Percentiles rank a stretch among this genome's conserved stretches.
Conservation (phyloP, 441 rosid genomes). For the Gossypium davidsonii region DNA sequence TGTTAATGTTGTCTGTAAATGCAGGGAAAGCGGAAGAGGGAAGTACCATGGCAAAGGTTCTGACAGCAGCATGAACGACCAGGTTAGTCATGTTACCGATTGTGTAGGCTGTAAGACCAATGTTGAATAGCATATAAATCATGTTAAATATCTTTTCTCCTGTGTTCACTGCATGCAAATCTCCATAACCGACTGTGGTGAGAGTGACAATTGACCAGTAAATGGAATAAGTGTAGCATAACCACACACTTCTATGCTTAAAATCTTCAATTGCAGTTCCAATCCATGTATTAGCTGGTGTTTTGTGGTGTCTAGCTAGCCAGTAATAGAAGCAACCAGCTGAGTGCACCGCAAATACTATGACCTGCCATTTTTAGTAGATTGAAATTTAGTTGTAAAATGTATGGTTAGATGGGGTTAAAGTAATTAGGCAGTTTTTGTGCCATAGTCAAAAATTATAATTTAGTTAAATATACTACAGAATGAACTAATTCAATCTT, state of each 20-base stretch:
- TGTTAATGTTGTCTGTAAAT: not conserved
- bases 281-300: constrained; percentile 57
- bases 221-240: constrained; percentile 79
- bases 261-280: constrained; percentile 51
- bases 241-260: constrained; percentile 61
- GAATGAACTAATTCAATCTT: not conserved
- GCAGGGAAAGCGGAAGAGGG: not conserved
- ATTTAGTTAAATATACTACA: too few relatives aligned
- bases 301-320: constrained; percentile 51
- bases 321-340: constrained; percentile 78
- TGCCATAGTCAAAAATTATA: too few relatives aligned
- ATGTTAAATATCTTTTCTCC: constrained; percentile 65
- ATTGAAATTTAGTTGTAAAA: not conserved
- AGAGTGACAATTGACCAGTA: constrained; percentile 95
- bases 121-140: constrained; percentile 83
- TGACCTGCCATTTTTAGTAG: constrained; percentile 43
- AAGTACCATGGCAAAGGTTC: constrained; percentile 62
- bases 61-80: constrained; percentile 60
- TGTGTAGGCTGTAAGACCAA: constrained; percentile 79
- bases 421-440: not conserved
- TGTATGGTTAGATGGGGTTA: not conserved
- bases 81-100: constrained; percentile 95
- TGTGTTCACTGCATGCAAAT: constrained; percentile 68
- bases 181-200: constrained; percentile 90
- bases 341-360: constrained; percentile 64